Conservation (phyloP, 169 alveolate genomes). For the Toxoplasma gondii region DNA sequence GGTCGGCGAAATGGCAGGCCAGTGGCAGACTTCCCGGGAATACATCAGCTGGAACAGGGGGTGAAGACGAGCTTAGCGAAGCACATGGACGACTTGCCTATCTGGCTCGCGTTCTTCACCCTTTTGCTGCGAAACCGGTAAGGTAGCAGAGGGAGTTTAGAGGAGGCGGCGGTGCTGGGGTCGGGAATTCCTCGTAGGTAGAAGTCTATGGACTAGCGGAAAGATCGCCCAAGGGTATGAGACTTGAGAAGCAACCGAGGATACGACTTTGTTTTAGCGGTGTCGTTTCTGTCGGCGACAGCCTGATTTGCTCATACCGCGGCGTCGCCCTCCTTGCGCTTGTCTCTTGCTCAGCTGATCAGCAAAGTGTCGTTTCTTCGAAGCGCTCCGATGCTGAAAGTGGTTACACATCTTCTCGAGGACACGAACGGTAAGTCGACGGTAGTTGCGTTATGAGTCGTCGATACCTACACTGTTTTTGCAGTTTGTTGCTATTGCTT, state of each 20-base stretch:
- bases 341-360: slow-evolving; percentile 4
- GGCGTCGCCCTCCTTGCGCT: neutral
- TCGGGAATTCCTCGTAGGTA: too few relatives aligned
- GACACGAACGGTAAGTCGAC: neutral
- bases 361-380: slow-evolving; percentile 24
- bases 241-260: too few relatives aligned
- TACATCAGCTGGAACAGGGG: neutral
- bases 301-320: neutral
- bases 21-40: neutral
- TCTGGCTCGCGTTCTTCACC: neutral
- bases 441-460: too few relatives aligned
- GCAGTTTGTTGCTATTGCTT: too few relatives aligned
- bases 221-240: too few relatives aligned
- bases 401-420: neutral
- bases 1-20: neutral
- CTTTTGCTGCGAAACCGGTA: slow-evolving; percentile 37
- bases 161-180: neutral
- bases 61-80: neutral
- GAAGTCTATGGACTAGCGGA: too few relatives aligned
- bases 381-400: neutral
- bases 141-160: neutral
- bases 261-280: too few relatives aligned
- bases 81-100: neutral
- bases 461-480: too few relatives aligned
- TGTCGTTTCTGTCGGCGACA: too few relatives aligned